phyloP scores from a whole-genome alignment of 306 rosid species.

The Vachellia collinsii region DNA sequence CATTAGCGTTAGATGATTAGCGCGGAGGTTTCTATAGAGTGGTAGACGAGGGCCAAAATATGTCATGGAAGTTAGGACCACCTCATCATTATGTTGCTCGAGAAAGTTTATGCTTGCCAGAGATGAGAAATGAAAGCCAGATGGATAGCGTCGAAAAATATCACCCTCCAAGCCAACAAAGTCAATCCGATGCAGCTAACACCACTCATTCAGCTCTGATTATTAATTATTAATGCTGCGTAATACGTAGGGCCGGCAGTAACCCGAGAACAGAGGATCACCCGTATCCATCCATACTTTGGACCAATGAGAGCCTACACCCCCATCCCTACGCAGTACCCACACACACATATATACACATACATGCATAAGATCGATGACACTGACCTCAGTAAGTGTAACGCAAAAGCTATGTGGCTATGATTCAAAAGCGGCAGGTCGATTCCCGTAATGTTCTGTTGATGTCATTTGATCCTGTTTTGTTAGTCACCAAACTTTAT shows the following conservation, averaged over 20 bases:
- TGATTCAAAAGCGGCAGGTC: conserved; percentile 20
- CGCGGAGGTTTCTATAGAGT: background rate
- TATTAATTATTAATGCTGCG: background rate
- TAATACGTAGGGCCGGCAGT: conserved; percentile 11
- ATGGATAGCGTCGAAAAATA: background rate
- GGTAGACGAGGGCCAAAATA: background rate
- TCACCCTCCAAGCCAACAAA: background rate
- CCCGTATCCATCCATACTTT: background rate
- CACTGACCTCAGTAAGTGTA: background rate
- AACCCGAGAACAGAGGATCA: background rate
- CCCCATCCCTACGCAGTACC: background rate
- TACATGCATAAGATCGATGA: background rate
- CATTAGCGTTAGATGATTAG: background rate
- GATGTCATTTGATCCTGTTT: background rate
- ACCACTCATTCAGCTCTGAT: background rate
- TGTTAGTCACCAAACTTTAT: conserved; percentile 38
- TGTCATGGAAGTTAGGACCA: conserved; percentile 8
- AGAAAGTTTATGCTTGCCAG: conserved; percentile 33
- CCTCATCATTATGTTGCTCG: conserved; percentile 7
- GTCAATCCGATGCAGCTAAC: conserved; percentile 35
- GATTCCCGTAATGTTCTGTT: conserved; percentile 23
- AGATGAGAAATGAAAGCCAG: conserved; percentile 8
- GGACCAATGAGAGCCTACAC: background rate
- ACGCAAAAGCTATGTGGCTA: background rate
- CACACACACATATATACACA: background rate